Evolutionary conservation across 768 basidiomycete species (phyloP).

Genomic region (Leccinum arenicola): DNA sequence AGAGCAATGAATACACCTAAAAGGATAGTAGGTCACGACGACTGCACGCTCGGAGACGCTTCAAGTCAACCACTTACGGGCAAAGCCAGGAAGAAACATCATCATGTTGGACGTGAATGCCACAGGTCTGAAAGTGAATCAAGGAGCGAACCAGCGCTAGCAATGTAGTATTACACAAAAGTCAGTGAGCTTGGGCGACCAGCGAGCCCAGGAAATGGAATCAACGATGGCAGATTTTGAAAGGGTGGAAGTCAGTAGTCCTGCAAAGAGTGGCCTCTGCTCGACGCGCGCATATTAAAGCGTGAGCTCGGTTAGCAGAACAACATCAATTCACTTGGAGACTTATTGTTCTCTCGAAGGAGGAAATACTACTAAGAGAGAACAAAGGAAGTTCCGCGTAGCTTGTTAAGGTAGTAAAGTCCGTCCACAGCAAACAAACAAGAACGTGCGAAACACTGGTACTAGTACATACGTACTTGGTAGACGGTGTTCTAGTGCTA

Average conservation of each 20-base stretch:
- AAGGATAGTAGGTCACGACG: conserved; percentile 20
- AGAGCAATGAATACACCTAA: conserved; percentile 66
- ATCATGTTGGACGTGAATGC: conserved; percentile 8
- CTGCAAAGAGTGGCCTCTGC: neutral
- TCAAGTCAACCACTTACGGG: conserved; percentile 20
- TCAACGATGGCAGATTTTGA: neutral
- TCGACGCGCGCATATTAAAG: conserved; percentile 4
- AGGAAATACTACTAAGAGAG: neutral
- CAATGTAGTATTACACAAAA: conserved; percentile 5
- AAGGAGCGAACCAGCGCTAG: conserved; percentile 23
- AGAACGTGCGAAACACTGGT: too few species aligned
- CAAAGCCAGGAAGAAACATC: conserved; percentile 29
- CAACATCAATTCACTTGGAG: conserved; percentile 21
- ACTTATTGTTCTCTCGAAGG: conserved; percentile 28
- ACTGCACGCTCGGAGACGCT: neutral
- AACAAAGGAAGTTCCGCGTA: too few species aligned
- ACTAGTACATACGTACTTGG: too few species aligned
- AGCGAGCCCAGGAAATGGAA: conserved; percentile 21
- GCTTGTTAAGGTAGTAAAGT: too few species aligned
- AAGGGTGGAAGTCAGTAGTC: neutral
- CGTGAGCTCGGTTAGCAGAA: neutral
- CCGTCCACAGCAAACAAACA: too few species aligned
- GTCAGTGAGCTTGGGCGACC: conserved; percentile 22
- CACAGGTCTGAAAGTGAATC: neutral
- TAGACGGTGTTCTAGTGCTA: neutral